phyloP scores from a whole-genome alignment of 176 grass and related monocot species.

The Poa pratensis region DNA sequence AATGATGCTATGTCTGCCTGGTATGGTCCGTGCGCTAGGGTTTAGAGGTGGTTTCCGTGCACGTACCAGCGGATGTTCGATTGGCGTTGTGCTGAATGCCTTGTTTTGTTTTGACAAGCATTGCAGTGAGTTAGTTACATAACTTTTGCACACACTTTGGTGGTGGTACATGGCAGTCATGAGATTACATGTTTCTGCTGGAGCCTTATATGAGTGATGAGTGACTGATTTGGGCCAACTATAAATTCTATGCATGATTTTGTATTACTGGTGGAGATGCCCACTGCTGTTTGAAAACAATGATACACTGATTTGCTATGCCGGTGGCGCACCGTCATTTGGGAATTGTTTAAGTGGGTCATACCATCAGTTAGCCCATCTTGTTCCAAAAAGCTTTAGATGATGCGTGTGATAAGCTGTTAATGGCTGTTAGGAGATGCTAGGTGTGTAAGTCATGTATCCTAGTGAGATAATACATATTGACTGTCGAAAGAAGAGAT shows the following conservation, averaged over 20 bases:
- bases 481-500: neutral
- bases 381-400: neutral
- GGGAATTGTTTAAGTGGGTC: neutral
- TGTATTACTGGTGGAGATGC: neutral
- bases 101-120: neutral
- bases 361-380: neutral
- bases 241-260: neutral
- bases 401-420: neutral
- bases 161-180: neutral
- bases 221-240: neutral
- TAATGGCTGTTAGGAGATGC: neutral
- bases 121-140: neutral
- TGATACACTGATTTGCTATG: conserved; percentile 10
- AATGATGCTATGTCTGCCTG: neutral
- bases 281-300: neutral
- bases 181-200: neutral
- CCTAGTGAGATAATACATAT: neutral
- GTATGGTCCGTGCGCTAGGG: neutral
- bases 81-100: neutral
- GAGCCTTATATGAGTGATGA: neutral
- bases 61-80: neutral
- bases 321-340: neutral
- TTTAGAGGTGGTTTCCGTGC: conserved; percentile 2
- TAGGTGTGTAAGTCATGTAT: neutral
- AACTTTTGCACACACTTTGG: neutral